Percentiles rank a stretch among this genome's conserved stretches.
Evolutionary conservation across 73 alveolate species (phyloP).

Genomic region (Tetrahymena malaccensis): DNA sequence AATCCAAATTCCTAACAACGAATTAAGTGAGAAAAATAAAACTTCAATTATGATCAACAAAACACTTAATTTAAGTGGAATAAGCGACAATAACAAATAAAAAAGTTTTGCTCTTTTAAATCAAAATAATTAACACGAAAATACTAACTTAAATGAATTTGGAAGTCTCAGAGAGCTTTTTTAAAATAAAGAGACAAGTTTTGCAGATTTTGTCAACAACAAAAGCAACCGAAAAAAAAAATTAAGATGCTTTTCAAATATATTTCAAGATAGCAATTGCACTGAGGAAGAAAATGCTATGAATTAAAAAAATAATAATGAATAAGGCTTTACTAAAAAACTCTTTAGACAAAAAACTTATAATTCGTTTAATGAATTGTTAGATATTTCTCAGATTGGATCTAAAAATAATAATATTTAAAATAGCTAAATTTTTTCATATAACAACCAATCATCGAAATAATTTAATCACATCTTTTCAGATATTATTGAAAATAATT

Average conservation of each 20-base stretch:
- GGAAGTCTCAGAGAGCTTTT: neutral
- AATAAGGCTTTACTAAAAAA: neutral
- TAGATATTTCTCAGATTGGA: neutral
- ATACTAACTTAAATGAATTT: neutral
- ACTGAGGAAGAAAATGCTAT: neutral
- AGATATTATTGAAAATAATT: too few species aligned
- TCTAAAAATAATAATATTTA: too few species aligned
- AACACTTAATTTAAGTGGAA: neutral
- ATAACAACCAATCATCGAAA: neutral
- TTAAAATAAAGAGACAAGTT: neutral
- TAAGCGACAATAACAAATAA: neutral
- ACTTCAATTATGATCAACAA: too few species aligned
- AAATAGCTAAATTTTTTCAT: neutral
- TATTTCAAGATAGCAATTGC: neutral
- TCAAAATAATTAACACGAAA: neutral
- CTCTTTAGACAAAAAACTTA: neutral
- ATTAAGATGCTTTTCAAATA: neutral
- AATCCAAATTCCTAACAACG: neutral
- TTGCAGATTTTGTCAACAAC: neutral
- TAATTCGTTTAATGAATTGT: neutral
- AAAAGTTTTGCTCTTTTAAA: neutral
- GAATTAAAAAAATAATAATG: too few species aligned
- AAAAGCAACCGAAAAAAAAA: neutral
- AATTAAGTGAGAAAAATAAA: neutral
- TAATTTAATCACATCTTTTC: too few species aligned